phyloP scores from a whole-genome alignment of 805 yeast genomes.

The Hanseniaspora jakobsenii region DNA sequence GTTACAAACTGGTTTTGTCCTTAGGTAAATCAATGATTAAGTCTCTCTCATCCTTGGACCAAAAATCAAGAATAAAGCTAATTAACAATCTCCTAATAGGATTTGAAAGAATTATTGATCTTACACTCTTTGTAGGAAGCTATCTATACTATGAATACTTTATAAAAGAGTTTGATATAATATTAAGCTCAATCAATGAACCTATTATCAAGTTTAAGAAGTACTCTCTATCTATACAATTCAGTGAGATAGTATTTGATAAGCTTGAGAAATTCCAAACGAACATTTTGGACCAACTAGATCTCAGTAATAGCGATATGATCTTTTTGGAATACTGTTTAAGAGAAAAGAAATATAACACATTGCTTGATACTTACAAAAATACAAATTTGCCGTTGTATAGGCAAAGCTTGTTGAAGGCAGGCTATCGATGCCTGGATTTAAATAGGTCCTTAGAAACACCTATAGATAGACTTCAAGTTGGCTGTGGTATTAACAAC shows the following conservation, averaged over 20 bases:
- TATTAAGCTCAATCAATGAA: slow-evolving; percentile 27
- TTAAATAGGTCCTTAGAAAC: background rate
- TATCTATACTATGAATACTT: slow-evolving; percentile 48
- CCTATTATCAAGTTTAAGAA: slow-evolving; percentile 22
- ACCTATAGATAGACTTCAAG: background rate
- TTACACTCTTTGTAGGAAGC: slow-evolving; percentile 40
- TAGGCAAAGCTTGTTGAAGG: background rate
- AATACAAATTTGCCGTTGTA: background rate
- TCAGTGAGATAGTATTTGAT: slow-evolving; percentile 10
- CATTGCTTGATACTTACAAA: background rate
- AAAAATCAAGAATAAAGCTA: slow-evolving; percentile 31
- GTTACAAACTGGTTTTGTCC: slow-evolving; percentile 39
- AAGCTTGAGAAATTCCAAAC: slow-evolving; percentile 3
- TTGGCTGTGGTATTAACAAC: background rate
- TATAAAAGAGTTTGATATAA: slow-evolving; percentile 36
- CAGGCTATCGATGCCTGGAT: background rate
- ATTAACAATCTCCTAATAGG: slow-evolving; percentile 29
- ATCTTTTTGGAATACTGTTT: slow-evolving; percentile 11
- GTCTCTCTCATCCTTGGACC: slow-evolving; percentile 24
- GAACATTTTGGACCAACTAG: slow-evolving; percentile 1
- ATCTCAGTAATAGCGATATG: slow-evolving; percentile 10
- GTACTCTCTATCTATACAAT: slow-evolving; percentile 9
- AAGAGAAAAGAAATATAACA: slow-evolving; percentile 1
- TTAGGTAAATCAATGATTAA: slow-evolving; percentile 43
- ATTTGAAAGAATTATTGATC: slow-evolving; percentile 32